These are phyloP conservation scores for Cenchrus americanus DNA, from an alignment of 176 grass and related monocot species.

Conservation along the genomic window DNA sequence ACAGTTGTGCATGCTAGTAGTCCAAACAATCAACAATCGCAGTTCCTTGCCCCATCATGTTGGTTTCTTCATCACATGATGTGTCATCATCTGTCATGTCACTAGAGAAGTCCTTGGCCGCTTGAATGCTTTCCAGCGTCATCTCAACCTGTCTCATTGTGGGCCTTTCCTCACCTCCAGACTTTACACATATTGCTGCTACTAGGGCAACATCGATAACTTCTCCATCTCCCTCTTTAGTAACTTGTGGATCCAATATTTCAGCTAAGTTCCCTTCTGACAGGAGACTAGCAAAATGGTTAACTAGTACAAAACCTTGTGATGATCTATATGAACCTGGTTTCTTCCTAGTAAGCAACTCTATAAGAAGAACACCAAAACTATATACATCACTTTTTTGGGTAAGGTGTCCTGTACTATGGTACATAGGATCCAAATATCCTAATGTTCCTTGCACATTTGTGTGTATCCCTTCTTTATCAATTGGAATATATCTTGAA, in stretches of 20 bases:
- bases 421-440: slow-evolving; percentile 52
- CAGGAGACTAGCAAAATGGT: background rate
- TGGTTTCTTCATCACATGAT: background rate
- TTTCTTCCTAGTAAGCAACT: slow-evolving; percentile 42
- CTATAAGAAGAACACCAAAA: slow-evolving; percentile 54
- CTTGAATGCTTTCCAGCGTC: slow-evolving; percentile 9
- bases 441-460: slow-evolving; percentile 42
- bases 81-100: background rate
- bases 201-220: slow-evolving; percentile 18
- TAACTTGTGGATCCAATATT: background rate
- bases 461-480: slow-evolving; percentile 38
- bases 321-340: slow-evolving; percentile 29
- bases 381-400: slow-evolving; percentile 59
- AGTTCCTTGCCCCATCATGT: too few relatives aligned
- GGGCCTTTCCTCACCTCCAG: slow-evolving; percentile 12
- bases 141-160: slow-evolving; percentile 8
- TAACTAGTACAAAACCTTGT: background rate
- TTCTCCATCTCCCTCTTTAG: background rate
- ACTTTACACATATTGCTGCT: slow-evolving; percentile 26
- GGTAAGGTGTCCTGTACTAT: slow-evolving; percentile 32
- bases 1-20: too few relatives aligned
- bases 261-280: background rate
- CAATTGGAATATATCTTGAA: slow-evolving; percentile 44
- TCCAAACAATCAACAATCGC: too few relatives aligned
- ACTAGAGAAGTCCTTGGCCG: background rate